phyloP scores from a whole-genome alignment of 2,329 filamentous ascomycete genomes.

The Fusarium coicis region DNA sequence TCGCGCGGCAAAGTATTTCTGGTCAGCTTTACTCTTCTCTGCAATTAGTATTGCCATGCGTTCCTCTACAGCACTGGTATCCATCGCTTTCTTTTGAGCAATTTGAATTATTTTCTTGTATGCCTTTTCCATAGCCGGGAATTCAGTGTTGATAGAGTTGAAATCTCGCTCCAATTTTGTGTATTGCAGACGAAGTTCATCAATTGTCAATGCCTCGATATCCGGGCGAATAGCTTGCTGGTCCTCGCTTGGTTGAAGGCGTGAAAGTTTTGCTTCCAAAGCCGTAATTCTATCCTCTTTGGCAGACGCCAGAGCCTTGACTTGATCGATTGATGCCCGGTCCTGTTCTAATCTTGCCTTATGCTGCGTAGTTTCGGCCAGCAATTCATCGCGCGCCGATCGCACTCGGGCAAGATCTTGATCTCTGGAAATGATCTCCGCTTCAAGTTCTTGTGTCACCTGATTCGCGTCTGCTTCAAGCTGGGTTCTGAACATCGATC shows the following conservation, averaged over 20 bases:
- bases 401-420: constrained; percentile 88
- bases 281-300: constrained; percentile 83
- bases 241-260: constrained; percentile 67
- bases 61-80: constrained; percentile 80
- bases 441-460: constrained; percentile 80
- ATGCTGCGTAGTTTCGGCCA: constrained; percentile 82
- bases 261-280: constrained; percentile 83
- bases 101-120: constrained; percentile 90
- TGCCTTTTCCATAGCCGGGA: constrained; percentile 88
- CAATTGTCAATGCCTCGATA: constrained; percentile 69
- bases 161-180: constrained; percentile 82
- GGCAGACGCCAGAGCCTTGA: constrained; percentile 82
- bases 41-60: constrained; percentile 77
- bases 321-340: constrained; percentile 73
- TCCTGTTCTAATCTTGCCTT: constrained; percentile 85
- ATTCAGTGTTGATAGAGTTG: constrained; percentile 83
- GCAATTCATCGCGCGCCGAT: constrained; percentile 83
- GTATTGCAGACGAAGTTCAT: constrained; percentile 80
- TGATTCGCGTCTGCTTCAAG: constrained; percentile 83
- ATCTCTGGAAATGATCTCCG: constrained; percentile 82
- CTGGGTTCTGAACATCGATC: constrained; percentile 82
- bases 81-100: constrained; percentile 86
- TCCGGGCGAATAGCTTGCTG: constrained; percentile 57
- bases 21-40: constrained; percentile 95
- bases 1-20: constrained; percentile 97